Base-by-base conservation (phyloP, 768 basidiomycete genomes). In the Austroboletus festivus region DNA sequence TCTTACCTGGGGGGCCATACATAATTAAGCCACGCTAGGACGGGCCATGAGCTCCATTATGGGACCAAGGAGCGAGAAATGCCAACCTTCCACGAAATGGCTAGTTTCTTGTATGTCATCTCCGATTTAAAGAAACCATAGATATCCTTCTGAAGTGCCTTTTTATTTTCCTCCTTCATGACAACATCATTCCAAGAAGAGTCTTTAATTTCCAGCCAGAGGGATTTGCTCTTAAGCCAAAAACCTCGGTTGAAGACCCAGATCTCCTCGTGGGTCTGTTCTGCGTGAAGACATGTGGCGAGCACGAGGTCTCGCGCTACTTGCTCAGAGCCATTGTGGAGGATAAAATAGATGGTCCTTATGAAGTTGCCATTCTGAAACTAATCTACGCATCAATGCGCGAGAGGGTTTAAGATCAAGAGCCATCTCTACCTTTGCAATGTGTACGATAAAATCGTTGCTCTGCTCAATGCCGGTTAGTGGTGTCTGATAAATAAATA, bases 81-180 rank as follows among this genome's bases (percentile, higher is more conserved):
- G 31, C 44, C 18, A 5, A 83, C 85, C 80, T 90, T 93, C 90
- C 90, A 93, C 1, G 90, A 84, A 47, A 92, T 87, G 1, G 75
- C 75, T 3, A 91, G 73, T 16, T 81, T 78, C 64, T 82, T 85
- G 70, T 92, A 93, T 2, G 86, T 69, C 44, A 73, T 58, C 57
- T 89, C 81, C 0, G 86, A 84, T n/a, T 76, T 71, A 64, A 90
- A 91, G 72, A 93, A 93, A 0, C 85, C 86, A 26, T 80, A 77
- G 9, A 92, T 72, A 40, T 93, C 91, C 57, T 87, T 83, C 67
- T 83, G 76, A 20, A 93, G 51, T 2, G 72, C 68, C 28, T 68
- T 69, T 70, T 93, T 93, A 70, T 83, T 85, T 6, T 74, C 72
- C 0, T 81, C 77, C 50, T 84, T 82, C 51, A 90, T 73, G 44